These are phyloP conservation scores for Aspergillus arachidicola DNA, from an alignment of 2,329 filamentous ascomycete species.

Conservation along the genomic window DNA sequence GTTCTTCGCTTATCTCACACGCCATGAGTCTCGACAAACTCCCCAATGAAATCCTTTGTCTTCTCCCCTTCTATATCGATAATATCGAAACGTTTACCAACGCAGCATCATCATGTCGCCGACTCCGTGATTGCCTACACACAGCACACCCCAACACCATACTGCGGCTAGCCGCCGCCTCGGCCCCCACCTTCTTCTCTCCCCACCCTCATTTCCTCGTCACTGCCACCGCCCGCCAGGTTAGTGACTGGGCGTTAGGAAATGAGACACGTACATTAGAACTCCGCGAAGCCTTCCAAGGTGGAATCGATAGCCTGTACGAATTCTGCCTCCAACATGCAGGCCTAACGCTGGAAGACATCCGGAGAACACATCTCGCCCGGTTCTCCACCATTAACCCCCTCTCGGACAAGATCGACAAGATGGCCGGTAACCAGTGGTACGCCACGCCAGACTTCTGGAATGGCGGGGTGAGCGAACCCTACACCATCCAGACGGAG, in stretches of 20 bases:
- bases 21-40: neutral
- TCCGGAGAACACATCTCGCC: conserved; percentile 30
- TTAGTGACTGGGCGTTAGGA: conserved; percentile 36
- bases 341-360: conserved; percentile 35
- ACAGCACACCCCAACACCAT: conserved; percentile 29
- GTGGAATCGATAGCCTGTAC: conserved; percentile 36
- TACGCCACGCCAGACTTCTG: conserved; percentile 29
- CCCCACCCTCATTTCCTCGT: conserved; percentile 41
- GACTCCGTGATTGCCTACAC: conserved; percentile 23
- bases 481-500: conserved; percentile 29
- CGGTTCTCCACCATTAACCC: conserved; percentile 37
- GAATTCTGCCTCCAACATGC: conserved; percentile 29
- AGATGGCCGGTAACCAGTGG: conserved; percentile 36
- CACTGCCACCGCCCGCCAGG: conserved; percentile 33
- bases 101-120: conserved; percentile 13
- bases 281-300: conserved; percentile 24
- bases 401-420: conserved; percentile 35
- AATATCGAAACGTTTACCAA: conserved; percentile 25
- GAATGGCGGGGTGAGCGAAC: conserved; percentile 34
- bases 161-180: conserved; percentile 35
- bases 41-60: conserved; percentile 50
- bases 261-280: conserved; percentile 22
- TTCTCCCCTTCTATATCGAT: conserved; percentile 24
- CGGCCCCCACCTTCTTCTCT: conserved; percentile 38
- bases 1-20: neutral